Evolutionary conservation across 306 rosid genomes (phyloP), one percentile per base, ranked within the genome.

Genomic region (Vigna mungo): DNA sequence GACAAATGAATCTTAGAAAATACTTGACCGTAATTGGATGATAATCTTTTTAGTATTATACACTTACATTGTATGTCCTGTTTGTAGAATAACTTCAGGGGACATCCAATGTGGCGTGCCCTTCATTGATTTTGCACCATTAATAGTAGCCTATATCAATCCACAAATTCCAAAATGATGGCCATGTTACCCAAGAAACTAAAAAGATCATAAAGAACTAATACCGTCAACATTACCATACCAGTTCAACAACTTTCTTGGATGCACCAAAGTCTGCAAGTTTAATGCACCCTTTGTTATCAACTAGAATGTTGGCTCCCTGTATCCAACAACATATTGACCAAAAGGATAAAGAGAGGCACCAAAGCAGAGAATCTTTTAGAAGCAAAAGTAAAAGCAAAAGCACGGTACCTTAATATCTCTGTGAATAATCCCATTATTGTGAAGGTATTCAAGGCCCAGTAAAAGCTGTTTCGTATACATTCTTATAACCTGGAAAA

Each of bases 51-150:
- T 72, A 56, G 52, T 61, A 71, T 53, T 66, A 49, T 25, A 41
- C 63, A 62, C 98, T 91, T 84, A 94, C 98, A 92, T 90, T 82
- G 97, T 94, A 87, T 92, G 96, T 41, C 98, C 98, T 64, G 96
- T 94, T 84, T 94, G 97, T 63, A 91, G 88, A 80, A 94, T 87
- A 80, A 94, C 98, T 89, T 94, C 98, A 6, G 98, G 98, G 48
- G 98, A 94, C 98, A 94, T 94, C 98, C 98, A 94, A 82, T 92
- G 93, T 13, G 98, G 92, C 60, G 98, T 94, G 62, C 98, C 98
- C 93, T 94, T 94, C 90, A 94, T 90, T 72, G 97, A 94, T 81
- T 90, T 94, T 56, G 98, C 93, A 80, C 96, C 91, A 80, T 86
- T 88, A 66, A 92, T 87, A 62, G 98, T 92, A 63, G 98, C 98